phyloP scores from a whole-genome alignment of 768 basidiomycete genomes.

The Hysterangium stoloniferum region DNA sequence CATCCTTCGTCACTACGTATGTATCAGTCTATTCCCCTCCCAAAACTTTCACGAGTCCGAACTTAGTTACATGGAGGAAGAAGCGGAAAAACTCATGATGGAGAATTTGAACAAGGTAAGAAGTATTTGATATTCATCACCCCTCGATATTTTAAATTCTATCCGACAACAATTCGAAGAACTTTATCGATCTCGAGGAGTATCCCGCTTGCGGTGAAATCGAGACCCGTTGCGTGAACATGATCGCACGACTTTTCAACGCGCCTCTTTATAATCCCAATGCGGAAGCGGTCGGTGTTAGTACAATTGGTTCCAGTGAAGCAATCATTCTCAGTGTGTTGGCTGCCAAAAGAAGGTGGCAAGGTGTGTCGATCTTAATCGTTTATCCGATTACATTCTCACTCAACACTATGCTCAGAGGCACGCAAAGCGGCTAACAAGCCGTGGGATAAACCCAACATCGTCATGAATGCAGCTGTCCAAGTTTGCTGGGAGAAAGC shows the following conservation, averaged over 20 bases:
- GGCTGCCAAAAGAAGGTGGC: conserved; percentile 64
- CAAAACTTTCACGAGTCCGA: conserved; percentile 33
- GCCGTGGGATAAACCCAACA: conserved; percentile 46
- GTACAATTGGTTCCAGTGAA: conserved; percentile 58
- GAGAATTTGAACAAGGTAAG: conserved; percentile 50
- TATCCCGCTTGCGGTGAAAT: conserved; percentile 50
- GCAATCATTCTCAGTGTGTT: conserved; percentile 68
- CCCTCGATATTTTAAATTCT: not conserved
- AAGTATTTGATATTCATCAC: not conserved
- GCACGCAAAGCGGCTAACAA: conserved; percentile 52
- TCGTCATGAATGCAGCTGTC: conserved; percentile 52
- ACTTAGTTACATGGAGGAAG: conserved; percentile 44
- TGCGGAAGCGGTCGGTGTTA: conserved; percentile 49
- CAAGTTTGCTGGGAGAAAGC: conserved; percentile 63
- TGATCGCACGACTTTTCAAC: conserved; percentile 32
- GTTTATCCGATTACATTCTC: conserved; percentile 23
- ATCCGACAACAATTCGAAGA: conserved; percentile 20
- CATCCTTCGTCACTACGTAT: conserved; percentile 39
- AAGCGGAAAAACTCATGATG: conserved; percentile 46
- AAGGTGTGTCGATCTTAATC: conserved; percentile 21
- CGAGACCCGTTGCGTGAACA: conserved; percentile 47
- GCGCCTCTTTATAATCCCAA: conserved; percentile 37
- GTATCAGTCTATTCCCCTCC: not conserved
- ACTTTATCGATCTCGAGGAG: conserved; percentile 60
- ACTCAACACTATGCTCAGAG: conserved; percentile 25